Evolutionary conservation across 306 rosid genomes (phyloP).

Genomic region (Macrotyloma uniflorum): DNA sequence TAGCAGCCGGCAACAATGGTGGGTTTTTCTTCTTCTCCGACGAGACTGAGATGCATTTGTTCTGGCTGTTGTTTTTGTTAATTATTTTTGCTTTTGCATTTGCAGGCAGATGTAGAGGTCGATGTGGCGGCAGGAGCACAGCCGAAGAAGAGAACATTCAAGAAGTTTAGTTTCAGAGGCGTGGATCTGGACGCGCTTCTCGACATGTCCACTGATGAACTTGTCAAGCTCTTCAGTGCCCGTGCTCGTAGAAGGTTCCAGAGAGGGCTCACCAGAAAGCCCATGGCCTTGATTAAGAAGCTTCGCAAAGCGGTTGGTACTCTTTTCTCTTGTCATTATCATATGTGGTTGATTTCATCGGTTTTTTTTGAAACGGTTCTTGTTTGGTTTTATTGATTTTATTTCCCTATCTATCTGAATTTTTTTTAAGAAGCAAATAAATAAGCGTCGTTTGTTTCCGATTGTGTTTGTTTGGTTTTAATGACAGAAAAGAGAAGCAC

Average conservation of each 20-base stretch:
- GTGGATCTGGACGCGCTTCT: constrained; percentile 88
- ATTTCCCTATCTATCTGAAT: neutral
- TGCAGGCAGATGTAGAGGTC: constrained; percentile 73
- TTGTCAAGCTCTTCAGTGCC: constrained; percentile 82
- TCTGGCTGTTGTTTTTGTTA: neutral
- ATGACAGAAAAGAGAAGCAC: constrained; percentile 87
- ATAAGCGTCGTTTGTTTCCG: neutral
- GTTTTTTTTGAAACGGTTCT: too few relatives aligned
- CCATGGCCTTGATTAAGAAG: constrained; percentile 95
- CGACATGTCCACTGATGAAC: constrained; percentile 89
- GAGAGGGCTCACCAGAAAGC: constrained; percentile 90
- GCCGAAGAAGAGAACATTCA: constrained; percentile 92
- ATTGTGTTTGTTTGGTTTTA: neutral
- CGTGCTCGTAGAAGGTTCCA: constrained; percentile 97
- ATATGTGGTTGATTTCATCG: neutral
- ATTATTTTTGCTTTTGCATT: neutral
- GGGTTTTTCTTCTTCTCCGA: neutral
- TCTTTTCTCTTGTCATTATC: neutral
- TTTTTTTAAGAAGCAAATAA: neutral
- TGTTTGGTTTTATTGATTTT: neutral
- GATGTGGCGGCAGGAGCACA: constrained; percentile 61
- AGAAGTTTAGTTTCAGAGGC: constrained; percentile 90
- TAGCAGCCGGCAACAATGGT: neutral
- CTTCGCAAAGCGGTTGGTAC: constrained; percentile 95
- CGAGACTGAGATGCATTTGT: neutral